Evolutionary conservation across 805 yeast genomes (phyloP), one percentile per base, ranked within the genome.

Genomic region (Saccharomycopsis selenospora): DNA sequence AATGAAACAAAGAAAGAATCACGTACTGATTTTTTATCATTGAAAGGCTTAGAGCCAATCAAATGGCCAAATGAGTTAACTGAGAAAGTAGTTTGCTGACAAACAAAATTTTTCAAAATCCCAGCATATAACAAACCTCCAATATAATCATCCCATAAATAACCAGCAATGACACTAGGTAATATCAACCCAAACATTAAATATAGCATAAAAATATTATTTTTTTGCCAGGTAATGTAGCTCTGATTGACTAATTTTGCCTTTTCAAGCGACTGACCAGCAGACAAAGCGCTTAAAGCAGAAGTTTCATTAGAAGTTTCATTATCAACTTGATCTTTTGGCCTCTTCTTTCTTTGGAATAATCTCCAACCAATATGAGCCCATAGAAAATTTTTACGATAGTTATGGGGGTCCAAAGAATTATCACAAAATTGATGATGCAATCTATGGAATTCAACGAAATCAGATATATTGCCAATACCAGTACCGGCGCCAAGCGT

Each of bases 351-450:
- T 36, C 23, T 53, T 54, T n/a, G 48, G 43, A 18, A 36, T 28
- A 88, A 61, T 67, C 85, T 74, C 95, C 96, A 90, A 2, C 96
- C 97, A 66, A 88, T 70, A 66, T 89, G 96, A 28, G 91, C 79
- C 76, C 79, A 89, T 58, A 76, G 66, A 57, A 88, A 73, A 0
- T 97, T 96, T 51, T 85, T 74, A 60, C 90, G 77, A 33, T 85
- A 82, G 59, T 80, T 80, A 65, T 86, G 88, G 1, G 98, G 97
- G 64, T 90, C 98, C 58, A 76, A 74, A 52, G 86, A 95, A 0
- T 95, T 83, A 61, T 90, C 96, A 40, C 93, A 82, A 63, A 76
- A 85, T 50, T 91, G 77, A 65, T 90, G 97, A 67, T 90, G 97
- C 3, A 93, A 89, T 51, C 95, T 71, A 68, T 90, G 98, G 42